phyloP scores from a whole-genome alignment of 352 stramenopile genomes.

The Thalassiosira sp. region DNA sequence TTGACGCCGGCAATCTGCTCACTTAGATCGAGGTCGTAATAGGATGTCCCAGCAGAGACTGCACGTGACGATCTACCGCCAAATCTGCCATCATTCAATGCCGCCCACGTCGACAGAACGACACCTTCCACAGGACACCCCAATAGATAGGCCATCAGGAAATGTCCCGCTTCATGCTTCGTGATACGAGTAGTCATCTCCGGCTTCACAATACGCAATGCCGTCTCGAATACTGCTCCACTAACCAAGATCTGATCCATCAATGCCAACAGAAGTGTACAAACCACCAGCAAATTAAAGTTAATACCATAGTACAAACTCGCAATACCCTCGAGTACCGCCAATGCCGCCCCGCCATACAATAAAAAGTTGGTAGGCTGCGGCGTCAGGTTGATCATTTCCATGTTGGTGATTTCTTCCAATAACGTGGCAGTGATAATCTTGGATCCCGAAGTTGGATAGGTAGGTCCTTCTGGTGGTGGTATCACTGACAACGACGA shows the following conservation, averaged over 20 bases:
- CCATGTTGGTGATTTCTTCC: slow-evolving; percentile 68
- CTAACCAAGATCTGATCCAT: slow-evolving; percentile 69
- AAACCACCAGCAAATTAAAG: slow-evolving; percentile 68
- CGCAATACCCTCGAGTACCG: slow-evolving; percentile 63
- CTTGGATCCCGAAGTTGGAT: slow-evolving; percentile 62
- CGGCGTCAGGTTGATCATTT: slow-evolving; percentile 75
- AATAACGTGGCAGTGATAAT: slow-evolving; percentile 65
- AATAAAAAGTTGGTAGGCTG: slow-evolving; percentile 70
- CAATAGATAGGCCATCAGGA: slow-evolving; percentile 84
- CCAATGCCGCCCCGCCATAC: slow-evolving; percentile 59
- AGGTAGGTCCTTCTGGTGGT: slow-evolving; percentile 21
- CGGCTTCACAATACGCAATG: slow-evolving; percentile 55
- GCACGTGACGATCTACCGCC: slow-evolving; percentile 32
- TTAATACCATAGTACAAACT: slow-evolving; percentile 54
- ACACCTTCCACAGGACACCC: slow-evolving; percentile 85
- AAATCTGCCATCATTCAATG: slow-evolving; percentile 71
- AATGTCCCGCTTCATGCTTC: slow-evolving; percentile 83
- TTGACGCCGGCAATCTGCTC: slow-evolving; percentile 68
- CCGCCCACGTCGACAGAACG: slow-evolving; percentile 76
- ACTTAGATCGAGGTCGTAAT: slow-evolving; percentile 82
- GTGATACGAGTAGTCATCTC: slow-evolving; percentile 72
- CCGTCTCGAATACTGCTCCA: slow-evolving; percentile 76
- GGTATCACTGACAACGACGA: background rate
- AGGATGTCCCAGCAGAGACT: slow-evolving; percentile 80
- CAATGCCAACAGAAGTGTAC: slow-evolving; percentile 54